Base-by-base conservation (phyloP, 2,329 filamentous ascomycete genomes). In the Xylariaceae sp. region DNA sequence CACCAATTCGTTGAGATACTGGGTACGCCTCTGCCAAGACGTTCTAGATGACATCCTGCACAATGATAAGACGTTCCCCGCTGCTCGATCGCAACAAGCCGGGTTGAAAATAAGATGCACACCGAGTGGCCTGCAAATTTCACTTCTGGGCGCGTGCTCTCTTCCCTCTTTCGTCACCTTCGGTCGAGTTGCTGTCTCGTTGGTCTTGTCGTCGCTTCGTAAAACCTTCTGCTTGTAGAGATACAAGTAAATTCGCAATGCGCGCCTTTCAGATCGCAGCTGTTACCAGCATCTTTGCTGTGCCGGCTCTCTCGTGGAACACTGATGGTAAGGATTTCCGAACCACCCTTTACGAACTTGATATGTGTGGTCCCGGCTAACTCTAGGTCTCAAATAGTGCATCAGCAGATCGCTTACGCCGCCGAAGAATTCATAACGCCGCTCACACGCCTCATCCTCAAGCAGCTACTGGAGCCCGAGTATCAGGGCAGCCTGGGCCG, bases 401-500 rank as follows among this genome's bases (percentile, higher is more conserved):
- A 65, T 48, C 63, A 65, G 26, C 63, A 65, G 45, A 65, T 65
- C 41, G 63, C 56, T 5, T 65, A 64, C 26, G 49, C 61, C 21
- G 63, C 63, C 14, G 63, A 65, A n/a, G 58, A 65, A 29, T 56
- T 65, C 41, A 51, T 65, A 17, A 58, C 61, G 14, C 61, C 61
- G 28, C 46, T 56, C 34, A 56, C 63, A 9, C 56, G 57, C 36
- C 21, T 33, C 37, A 50, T 65, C 47, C 67, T 78, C 58, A 71
- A 73, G 56, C 54, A 60, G 1, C 63, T 77, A 26, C 69, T 78
- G 4, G 64, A 70, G 39, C 69, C 71, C 28, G 52, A 62, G 1
- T 65, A 66, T 1, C 56, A 66, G 17, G 66, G 70, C 8, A 73
- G 72, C 19, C 67, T 78, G 6, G 74, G 74, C 21, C 65, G 62